Evolutionary conservation across 306 rosid species (phyloP), one percentile per base, ranked within the genome.

Genomic region (Aeschynomene evenia): DNA sequence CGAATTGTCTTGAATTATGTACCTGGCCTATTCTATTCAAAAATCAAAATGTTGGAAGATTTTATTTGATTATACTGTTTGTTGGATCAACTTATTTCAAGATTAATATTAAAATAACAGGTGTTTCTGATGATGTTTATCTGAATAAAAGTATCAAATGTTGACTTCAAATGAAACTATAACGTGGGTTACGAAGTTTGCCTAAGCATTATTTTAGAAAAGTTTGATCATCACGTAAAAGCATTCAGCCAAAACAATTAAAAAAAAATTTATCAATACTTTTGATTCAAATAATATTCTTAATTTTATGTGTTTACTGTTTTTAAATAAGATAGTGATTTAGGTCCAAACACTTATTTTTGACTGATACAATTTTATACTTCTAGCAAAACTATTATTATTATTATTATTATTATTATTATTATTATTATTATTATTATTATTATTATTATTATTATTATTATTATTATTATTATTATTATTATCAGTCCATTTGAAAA

Each of bases 91-190:
- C 18, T 29, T 42, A 15, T 5, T 43, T 52, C 16, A 23, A 50
- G 37, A 22, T 21, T 11, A 14, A 39, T 7, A 12, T 59, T 63
- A 57, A 46, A 28, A 59, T 14, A 2, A 13, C 12, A 22, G 12
- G 19, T 14, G 49, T 18, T 68, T 68, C 39, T 24, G 15, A n/a
- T 54, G 1, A 68, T 18, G 13, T 39, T 68, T 57, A 53, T 62
- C 76, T 29, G 33, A 40, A 23, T 43, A 61, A 5, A 12, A 63
- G 9, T 22, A 31, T 48, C 49, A 48, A 1, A 48, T 64, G 39
- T 46, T 78, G 78, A 72, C 78, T 78, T 58, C 49, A 24, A 56
- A 63, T 37, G 29, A 54, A 70, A 64, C 26, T 67, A 42, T 50
- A 19, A 48, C 62, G 12, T 9, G 60, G 62, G 19, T 19, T 4